Evolutionary conservation across 73 alveolate genomes (phyloP).

Genomic region (Paramecium sexaurelia): DNA sequence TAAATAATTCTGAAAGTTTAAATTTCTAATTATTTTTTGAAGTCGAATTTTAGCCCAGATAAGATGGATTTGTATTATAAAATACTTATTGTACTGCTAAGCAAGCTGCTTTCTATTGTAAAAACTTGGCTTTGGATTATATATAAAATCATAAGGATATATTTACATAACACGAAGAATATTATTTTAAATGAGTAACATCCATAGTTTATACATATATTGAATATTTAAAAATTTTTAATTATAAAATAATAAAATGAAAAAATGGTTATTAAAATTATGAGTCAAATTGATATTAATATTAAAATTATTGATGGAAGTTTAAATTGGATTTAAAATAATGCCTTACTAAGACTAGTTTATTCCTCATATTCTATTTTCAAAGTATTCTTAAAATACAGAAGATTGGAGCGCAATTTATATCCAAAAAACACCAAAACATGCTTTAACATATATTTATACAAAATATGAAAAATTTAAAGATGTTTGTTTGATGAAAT

Average conservation of each 20-base stretch:
- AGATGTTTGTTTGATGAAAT: background rate
- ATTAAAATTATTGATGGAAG: background rate
- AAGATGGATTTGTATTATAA: background rate
- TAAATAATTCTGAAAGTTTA: background rate
- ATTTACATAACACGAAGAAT: background rate
- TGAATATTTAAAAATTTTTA: background rate
- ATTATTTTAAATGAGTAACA: background rate
- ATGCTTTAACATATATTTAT: background rate
- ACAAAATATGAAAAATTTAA: conserved; percentile 27
- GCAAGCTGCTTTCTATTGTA: background rate
- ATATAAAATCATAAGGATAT: background rate
- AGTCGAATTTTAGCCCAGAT: background rate
- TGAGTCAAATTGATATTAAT: no score
- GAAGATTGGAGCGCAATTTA: conserved; percentile 42
- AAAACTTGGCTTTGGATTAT: background rate
- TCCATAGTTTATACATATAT: background rate
- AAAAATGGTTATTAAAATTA: background rate
- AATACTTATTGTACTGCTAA: background rate
- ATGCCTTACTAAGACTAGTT: background rate
- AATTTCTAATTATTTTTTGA: background rate
- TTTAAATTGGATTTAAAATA: background rate
- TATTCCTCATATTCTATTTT: background rate
- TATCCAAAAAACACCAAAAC: background rate
- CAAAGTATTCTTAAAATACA: background rate
- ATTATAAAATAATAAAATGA: background rate